Base-by-base conservation (phyloP, 192 early-diverging fungal species). In the Spizellomyces punctatus region DNA sequence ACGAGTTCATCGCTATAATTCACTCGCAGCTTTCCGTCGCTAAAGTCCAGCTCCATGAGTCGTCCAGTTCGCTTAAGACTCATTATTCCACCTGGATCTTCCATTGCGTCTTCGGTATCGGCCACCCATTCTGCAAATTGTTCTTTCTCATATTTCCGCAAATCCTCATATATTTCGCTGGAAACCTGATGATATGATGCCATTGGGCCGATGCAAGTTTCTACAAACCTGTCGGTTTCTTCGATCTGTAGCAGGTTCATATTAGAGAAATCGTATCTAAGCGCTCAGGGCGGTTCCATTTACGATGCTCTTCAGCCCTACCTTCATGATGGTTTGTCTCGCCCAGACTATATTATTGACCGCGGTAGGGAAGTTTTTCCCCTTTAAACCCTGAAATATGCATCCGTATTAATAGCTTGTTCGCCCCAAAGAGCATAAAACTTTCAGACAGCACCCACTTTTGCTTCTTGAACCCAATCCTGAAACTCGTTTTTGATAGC, bases 1-100 rank as follows among this genome's bases (percentile, higher is more conserved):
- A 85, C 80, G 6, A 87, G 65, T 9, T 77, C 52, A 22, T 87
- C 84, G 47, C 65, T 68, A 73, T 78, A 88, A 64, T 83, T 85
- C 12, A 88, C 87, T 43, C 66, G 52, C 44, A 88, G 63, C 52
- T 74, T 65, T 41, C 87, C 87, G 59, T 78, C 76, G 5, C 60
- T 60, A 46, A 69, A 77, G 54, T 83, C 79, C 44, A 88, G 71
- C 55, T 87, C 81, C 81, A 87, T 85, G 58, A 87, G 44, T 10
- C 74, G 58, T 2, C 79, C 82, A n/a, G 59, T 64, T 54, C 66
- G 63, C 6, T 72, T 41, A 6, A 77, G 46, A 3, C 70, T 50
- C 55, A 77, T 19, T 2, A 54, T 14, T 5, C 68, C 60, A 42
- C 59, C 66, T 6, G 67, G 49, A 44, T 76, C 73, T 52, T 79